phyloP scores from a whole-genome alignment of 257 asterid species.

The Rehmannia glutinosa region DNA sequence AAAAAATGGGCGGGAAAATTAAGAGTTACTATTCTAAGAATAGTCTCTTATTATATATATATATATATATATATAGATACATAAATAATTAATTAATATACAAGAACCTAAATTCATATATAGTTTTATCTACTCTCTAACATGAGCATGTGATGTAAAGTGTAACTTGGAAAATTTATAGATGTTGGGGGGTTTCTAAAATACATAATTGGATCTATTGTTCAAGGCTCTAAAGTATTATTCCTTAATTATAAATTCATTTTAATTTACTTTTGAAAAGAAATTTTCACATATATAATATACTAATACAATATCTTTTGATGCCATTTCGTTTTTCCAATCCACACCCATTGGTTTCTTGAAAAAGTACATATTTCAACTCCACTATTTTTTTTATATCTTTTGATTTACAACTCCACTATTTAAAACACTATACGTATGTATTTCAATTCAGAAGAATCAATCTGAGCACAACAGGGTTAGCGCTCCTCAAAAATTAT shows the following conservation, averaged over 20 bases:
- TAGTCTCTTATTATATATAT: no score
- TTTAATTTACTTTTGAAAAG: not conserved
- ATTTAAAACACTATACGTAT: not conserved
- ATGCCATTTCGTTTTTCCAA: not conserved
- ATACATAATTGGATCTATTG: not conserved
- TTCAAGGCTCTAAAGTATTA: not conserved
- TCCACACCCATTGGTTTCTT: not conserved
- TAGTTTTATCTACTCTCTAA: slow-evolving; percentile 13
- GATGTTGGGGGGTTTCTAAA: slow-evolving; percentile 5
- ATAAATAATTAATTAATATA: no score
- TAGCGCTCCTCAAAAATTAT: not conserved
- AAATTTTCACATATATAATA: not conserved
- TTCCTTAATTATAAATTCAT: not conserved
- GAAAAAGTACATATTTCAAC: slow-evolving; percentile 4
- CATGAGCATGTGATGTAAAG: slow-evolving; percentile 22
- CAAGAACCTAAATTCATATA: no score
- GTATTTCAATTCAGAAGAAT: not conserved
- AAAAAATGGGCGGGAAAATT: no score
- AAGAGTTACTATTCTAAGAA: no score
- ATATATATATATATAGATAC: no score
- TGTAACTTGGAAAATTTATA: slow-evolving; percentile 2
- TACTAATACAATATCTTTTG: not conserved
- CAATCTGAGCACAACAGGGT: not conserved
- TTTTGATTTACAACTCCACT: no score
- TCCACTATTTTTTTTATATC: no score